Base-by-base conservation (phyloP, 352 stramenopile genomes). In the Pythium aquatile region DNA sequence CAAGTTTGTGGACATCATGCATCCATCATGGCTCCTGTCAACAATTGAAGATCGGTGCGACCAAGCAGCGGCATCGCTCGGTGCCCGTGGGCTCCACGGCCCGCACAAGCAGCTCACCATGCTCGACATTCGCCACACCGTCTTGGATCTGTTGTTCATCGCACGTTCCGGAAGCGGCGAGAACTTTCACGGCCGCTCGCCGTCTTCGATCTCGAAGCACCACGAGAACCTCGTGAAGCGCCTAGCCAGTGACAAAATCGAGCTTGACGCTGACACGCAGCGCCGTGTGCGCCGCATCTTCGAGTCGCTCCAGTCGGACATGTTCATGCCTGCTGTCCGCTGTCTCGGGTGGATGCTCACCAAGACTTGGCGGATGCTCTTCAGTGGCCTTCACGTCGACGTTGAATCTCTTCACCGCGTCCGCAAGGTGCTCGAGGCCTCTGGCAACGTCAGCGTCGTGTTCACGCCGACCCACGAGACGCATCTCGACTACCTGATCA, bases 401-500 rank as follows among this genome's bases (percentile, higher is more conserved):
- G 63, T 87, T 32, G 76, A 79, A 58, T 91, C 81, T 5, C 65
- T 93, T 6, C 74, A 86, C 17, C 71, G 72, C 13, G 72, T 94
- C 16, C 75, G 85, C 14, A 65, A 79, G 20, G 72, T 81, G 29
- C 58, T 94, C 11, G 74, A 88, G 47, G 70, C 62, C 0, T 68
- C 75, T 10, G 59, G 55, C 2, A 73, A 90, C 48, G 75, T 90
- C 6, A 88, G 82, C 51, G 76, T 96, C 44, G 82, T 94, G 47
- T 92, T 94, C 66, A 78, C 88, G 10, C 90, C 90, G 16, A 97
- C 90, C 28, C 90, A 97, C 73, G 91, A 95, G 71, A 91, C 75
- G 37, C 88, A 97, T 58, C 65, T 97, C 58, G 90, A 97, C 70
- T 97, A 97, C 65, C 69, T 97, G 30, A 88, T 97, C 60, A 86